Evolutionary conservation across 2,329 filamentous ascomycete species (phyloP).

Genomic region (Trichoderma sp.): DNA sequence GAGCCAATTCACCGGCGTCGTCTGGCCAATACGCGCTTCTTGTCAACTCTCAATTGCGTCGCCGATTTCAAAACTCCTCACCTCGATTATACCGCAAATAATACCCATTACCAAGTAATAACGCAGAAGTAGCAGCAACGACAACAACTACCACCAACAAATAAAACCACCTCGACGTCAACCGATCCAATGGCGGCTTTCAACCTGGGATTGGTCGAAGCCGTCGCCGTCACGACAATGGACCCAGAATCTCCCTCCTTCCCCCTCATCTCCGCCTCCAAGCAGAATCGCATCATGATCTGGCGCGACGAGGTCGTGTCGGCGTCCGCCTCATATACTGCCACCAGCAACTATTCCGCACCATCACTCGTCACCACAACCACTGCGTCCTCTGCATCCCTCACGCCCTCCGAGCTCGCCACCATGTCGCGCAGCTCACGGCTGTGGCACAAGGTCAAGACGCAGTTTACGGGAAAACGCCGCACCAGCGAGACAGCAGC

Average conservation of each 20-base stretch:
- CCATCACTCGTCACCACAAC: constrained; percentile 33
- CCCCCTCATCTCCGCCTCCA: constrained; percentile 33
- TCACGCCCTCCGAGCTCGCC: constrained; percentile 25
- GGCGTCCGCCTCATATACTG: constrained; percentile 29
- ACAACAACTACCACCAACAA: background rate
- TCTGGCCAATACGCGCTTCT: background rate
- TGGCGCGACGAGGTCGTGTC: constrained; percentile 50
- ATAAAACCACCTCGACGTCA: background rate
- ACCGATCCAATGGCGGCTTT: background rate
- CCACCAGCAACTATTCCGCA: constrained; percentile 32
- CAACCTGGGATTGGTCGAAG: background rate
- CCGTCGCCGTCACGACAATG: background rate
- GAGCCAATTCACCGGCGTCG: background rate
- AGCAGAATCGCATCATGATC: constrained; percentile 44
- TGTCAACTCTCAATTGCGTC: background rate
- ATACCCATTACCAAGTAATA: background rate
- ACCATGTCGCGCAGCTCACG: constrained; percentile 26
- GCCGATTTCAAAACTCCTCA: background rate
- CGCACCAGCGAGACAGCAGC: constrained; percentile 19
- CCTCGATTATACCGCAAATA: background rate
- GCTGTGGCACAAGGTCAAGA: constrained; percentile 26
- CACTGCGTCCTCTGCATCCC: constrained; percentile 31
- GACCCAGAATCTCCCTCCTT: background rate
- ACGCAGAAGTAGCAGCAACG: background rate
- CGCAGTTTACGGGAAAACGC: constrained; percentile 24